Evolutionary conservation across 1,139 yeast genomes (phyloP), one percentile per base, ranked within the genome.

Genomic region (Lodderomyces orthopsilosis): DNA sequence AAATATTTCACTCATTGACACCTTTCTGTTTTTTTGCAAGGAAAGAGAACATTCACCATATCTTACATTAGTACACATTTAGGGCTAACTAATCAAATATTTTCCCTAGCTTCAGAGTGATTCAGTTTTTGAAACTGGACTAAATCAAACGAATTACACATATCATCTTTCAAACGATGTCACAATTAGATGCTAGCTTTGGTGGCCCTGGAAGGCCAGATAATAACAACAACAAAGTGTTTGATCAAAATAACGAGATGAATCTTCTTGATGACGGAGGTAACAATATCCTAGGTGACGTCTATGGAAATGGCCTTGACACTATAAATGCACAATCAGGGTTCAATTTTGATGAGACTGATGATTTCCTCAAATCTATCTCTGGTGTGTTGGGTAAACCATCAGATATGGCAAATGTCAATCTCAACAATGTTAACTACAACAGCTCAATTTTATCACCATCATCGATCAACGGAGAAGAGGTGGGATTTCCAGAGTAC

Each of bases 261-360:
- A 28, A 37, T 12, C 17, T 27, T 12, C 14, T 37, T n/a, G 30
- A 24, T 13, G 40, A 37, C 14, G 40, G 35, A 28, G 6, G 19
- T 5, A 27, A 26, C 19, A 19, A 12, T 12, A 18, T 37, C 10
- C 17, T 37, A 14, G 30, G 30, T 14, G 39, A 35, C n/a, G 13
- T 33, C 12, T 38, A 37, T 24, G 18, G 15, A 19, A 27, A 18
- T 33, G 37, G 39, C 24, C 24, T 35, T 23, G 37, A 38, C 8
- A 43, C 15, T 10, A 18, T 17, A 32, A 33, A 35, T 35, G 27
- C 41, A 8, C 36, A 35, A 28, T 38, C 42, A 12, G 32, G 37
- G 35, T 60, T 61, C 48, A 67, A 67, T 46, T 69, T 69, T 51
- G 70, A 64, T 27, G 54, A 61, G 35, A 61, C 74, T 23, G 72